Evolutionary conservation across 2,329 filamentous ascomycete species (phyloP).

Genomic region (Botryotinia convoluta): DNA sequence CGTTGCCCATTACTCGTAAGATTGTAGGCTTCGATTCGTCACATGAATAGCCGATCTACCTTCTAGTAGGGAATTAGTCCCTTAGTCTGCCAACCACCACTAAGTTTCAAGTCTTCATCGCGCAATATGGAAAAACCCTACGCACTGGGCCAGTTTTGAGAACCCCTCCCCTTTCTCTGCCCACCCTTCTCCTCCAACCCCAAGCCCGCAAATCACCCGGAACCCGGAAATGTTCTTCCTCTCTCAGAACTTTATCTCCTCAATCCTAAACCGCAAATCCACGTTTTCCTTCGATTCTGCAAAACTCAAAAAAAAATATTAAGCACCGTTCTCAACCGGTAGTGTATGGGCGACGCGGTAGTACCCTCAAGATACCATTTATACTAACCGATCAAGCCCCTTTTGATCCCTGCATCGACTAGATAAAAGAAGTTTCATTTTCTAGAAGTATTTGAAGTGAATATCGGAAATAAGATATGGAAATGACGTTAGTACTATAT

Average conservation of each 20-base stretch:
- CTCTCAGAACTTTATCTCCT: not conserved
- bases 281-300: not conserved
- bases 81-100: not conserved
- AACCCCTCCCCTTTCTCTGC: not conserved
- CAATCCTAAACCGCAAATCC: not conserved
- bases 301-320: not conserved
- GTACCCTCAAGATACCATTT: not conserved
- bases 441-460: not conserved
- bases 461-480: not conserved
- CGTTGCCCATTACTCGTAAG: not conserved
- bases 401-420: not conserved
- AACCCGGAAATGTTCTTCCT: not conserved
- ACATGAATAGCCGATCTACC: not conserved
- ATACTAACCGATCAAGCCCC: not conserved
- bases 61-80: not conserved
- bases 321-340: not conserved
- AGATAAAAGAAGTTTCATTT: not conserved
- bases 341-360: not conserved
- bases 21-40: not conserved
- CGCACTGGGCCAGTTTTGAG: not conserved
- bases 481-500: not conserved
- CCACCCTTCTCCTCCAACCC: not conserved
- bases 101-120: not conserved
- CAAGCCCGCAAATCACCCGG: not conserved
- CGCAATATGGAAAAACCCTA: not conserved